phyloP scores from a whole-genome alignment of 2,329 filamentous ascomycete species.

The Botrytis elliptica region DNA sequence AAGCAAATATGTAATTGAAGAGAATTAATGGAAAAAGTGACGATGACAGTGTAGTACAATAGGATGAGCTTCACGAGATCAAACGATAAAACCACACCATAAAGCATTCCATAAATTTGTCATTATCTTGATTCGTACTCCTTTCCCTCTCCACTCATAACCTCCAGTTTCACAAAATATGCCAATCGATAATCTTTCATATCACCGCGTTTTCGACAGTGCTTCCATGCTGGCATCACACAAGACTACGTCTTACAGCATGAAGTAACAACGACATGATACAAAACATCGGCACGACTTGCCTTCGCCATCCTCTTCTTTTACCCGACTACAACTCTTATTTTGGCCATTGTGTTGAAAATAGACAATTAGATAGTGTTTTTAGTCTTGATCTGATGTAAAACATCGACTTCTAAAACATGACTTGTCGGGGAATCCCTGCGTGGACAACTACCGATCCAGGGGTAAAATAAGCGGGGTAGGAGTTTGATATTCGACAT shows the following conservation, averaged over 20 bases:
- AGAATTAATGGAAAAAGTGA: not conserved
- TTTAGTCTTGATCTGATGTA: not conserved
- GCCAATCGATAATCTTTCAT: not conserved
- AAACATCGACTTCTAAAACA: not conserved
- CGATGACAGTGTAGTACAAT: not conserved
- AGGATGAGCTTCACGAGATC: not conserved
- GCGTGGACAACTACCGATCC: not conserved
- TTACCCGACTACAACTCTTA: too few relatives aligned
- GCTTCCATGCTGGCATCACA: not conserved
- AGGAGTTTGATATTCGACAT: not conserved
- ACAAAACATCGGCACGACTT: conserved; percentile 12
- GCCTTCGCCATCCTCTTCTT: not conserved
- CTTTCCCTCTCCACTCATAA: not conserved
- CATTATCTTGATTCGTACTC: not conserved
- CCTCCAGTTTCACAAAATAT: not conserved
- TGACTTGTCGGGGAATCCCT: not conserved
- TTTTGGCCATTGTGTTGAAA: not conserved
- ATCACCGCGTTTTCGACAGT: not conserved
- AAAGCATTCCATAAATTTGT: not conserved
- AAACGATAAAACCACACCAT: not conserved
- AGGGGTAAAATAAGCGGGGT: not conserved
- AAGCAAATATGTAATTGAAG: not conserved
- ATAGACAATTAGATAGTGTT: not conserved
- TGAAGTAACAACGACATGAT: not conserved
- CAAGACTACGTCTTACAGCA: not conserved